Percentiles rank a stretch among this genome's conserved stretches.
phyloP scores from a whole-genome alignment of 108 stramenopile species.

The Aurantiochytrium sp. region DNA sequence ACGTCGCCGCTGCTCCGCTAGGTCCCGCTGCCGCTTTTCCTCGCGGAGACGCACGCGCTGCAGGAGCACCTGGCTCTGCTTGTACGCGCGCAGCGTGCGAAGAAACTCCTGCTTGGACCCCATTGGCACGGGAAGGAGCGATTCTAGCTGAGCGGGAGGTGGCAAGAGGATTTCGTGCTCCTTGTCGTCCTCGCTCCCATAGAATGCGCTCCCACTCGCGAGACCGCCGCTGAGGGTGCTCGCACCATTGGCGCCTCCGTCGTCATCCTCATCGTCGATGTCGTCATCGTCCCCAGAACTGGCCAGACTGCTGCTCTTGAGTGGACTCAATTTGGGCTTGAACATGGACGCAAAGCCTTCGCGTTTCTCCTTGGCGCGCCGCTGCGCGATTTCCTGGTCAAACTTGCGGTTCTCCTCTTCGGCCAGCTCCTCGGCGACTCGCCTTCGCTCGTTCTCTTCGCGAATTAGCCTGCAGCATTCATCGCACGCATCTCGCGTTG shows the following conservation, averaged over 20 bases:
- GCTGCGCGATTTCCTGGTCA: neutral
- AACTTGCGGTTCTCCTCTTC: neutral
- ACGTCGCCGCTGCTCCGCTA: neutral
- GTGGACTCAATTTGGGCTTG: neutral
- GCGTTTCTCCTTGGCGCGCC: slow-evolving; percentile 20
- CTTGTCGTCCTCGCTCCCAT: neutral
- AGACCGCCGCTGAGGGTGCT: too few species aligned
- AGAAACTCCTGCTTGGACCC: slow-evolving; percentile 1
- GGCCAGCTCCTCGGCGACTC: neutral
- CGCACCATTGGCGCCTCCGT: too few species aligned
- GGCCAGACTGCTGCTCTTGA: neutral
- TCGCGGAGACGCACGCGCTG: neutral
- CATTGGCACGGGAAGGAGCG: slow-evolving; percentile 10
- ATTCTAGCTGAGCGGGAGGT: neutral
- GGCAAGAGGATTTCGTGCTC: neutral
- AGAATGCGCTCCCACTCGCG: too few species aligned
- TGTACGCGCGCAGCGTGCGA: neutral
- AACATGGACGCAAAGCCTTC: slow-evolving; percentile 20
- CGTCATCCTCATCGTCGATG: too few species aligned
- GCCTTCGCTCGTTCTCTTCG: neutral
- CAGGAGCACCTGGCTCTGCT: neutral
- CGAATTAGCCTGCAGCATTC: neutral
- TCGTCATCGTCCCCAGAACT: neutral
- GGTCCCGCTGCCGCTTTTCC: neutral
- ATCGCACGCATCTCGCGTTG: neutral